Base-by-base conservation (phyloP, 305 asterid genomes). In the Fraxinus angustifolia region DNA sequence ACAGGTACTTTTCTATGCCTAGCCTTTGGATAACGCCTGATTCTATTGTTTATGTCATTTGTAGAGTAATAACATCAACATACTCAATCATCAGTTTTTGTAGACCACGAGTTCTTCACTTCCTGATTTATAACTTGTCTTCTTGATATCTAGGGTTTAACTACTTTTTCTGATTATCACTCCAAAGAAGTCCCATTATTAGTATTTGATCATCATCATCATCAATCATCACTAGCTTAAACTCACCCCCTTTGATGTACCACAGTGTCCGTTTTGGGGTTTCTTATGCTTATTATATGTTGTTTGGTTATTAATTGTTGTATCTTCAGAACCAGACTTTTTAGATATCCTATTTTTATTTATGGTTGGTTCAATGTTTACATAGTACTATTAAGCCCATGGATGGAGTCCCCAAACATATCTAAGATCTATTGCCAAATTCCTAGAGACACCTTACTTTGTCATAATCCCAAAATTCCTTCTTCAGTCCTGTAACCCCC, bases 1-100 rank as follows among this genome's bases (percentile, higher is more conserved):
- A 95, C 98, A 36, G 99, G 99, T 95, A 90, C 31, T 11, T 70
- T 56, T 80, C 33, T 21, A 53, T 36, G 75, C 75, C 23, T 73
- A 65, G 82, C 74, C 79, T 56, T 70, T 73, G 5, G 48, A 34
- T 34, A 21, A 21, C 33, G 17, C 58, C 19, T 26, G 26, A 42
- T 45, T 42, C 6, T 19, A 28, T 28, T 28, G 21, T 23, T 35
- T 33, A 10, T 75, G 67, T 17, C 79, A 42, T 26, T 36, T 45
- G n/a, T 76, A 76, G 36, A 45, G 34, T 12, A 19, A 75, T 4
- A 28, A 8, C 74, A 30, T 68, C 14, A 67, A 67, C 30, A 30
- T 67, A 67, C 73, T 67, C 19, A 26, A 67, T 67, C 36, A 67
- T 67, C 38, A 67, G 21, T 67, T 30, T 30, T 30, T 0, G 4